Percentiles rank a stretch among this genome's conserved stretches.
Evolutionary conservation across 352 stramenopile species (phyloP).

Genomic region (Saprolegnia diclina): DNA sequence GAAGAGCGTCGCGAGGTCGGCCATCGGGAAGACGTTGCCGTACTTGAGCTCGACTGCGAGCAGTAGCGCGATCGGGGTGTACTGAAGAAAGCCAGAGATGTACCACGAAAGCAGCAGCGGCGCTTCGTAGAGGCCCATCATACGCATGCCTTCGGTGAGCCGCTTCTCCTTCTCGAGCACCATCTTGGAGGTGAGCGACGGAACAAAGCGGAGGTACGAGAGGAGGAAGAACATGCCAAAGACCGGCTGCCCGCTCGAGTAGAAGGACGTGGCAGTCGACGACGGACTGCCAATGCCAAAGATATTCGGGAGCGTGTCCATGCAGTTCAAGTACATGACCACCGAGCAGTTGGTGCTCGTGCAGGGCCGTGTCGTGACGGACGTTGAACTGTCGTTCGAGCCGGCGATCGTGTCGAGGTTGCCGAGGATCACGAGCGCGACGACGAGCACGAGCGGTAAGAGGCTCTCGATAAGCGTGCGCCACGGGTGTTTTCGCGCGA

Average conservation of each 20-base stretch:
- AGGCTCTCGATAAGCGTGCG: slow-evolving; percentile 53
- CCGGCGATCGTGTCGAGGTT: slow-evolving; percentile 29
- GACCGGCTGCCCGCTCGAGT: slow-evolving; percentile 54
- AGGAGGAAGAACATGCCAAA: slow-evolving; percentile 53
- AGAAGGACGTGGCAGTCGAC: slow-evolving; percentile 53
- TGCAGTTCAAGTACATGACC: neutral
- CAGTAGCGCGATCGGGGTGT: slow-evolving; percentile 43
- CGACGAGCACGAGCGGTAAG: slow-evolving; percentile 45
- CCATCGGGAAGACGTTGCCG: slow-evolving; percentile 50
- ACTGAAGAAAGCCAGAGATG: slow-evolving; percentile 46
- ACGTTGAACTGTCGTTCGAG: too few species aligned
- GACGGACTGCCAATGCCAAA: slow-evolving; percentile 30
- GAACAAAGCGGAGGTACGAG: slow-evolving; percentile 51
- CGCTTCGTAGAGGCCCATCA: slow-evolving; percentile 65
- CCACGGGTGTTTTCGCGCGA: slow-evolving; percentile 42
- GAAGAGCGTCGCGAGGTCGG: slow-evolving; percentile 52
- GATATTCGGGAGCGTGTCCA: slow-evolving; percentile 26
- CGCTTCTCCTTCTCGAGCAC: slow-evolving; percentile 77
- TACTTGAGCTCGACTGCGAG: slow-evolving; percentile 54
- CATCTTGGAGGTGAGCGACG: slow-evolving; percentile 59
- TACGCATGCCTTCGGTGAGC: slow-evolving; percentile 77
- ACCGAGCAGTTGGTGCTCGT: neutral
- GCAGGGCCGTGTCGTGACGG: too few species aligned
- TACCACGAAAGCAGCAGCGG: slow-evolving; percentile 59
- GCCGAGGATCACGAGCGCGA: slow-evolving; percentile 50